Percentiles rank a stretch among this genome's conserved stretches.
Conservation (phyloP, 805 yeast species). For the Pichia insulana region DNA sequence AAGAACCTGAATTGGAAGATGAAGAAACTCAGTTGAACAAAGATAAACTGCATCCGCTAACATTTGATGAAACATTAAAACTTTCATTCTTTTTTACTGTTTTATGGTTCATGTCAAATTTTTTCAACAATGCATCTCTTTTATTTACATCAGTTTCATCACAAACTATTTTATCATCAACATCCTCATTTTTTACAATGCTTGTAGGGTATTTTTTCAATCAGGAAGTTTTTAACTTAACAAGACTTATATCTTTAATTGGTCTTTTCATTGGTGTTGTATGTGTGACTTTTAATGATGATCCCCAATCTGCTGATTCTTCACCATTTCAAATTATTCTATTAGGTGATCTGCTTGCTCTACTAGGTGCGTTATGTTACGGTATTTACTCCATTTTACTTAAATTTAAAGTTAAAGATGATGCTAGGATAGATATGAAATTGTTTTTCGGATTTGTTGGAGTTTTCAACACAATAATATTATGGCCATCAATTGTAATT, state of each 20-base stretch:
- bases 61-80: constrained; percentile 55
- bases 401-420: constrained; percentile 64
- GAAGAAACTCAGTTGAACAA: background rate
- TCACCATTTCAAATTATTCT: constrained; percentile 22
- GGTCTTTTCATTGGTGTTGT: constrained; percentile 73
- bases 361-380: constrained; percentile 80
- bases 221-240: constrained; percentile 57
- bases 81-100: constrained; percentile 76
- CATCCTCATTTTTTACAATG: constrained; percentile 88
- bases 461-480: constrained; percentile 55
- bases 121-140: constrained; percentile 80
- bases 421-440: constrained; percentile 71
- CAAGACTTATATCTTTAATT: constrained; percentile 61
- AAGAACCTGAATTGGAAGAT: constrained; percentile 1
- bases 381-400: constrained; percentile 85
- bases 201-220: constrained; percentile 66
- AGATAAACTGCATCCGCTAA: constrained; percentile 19
- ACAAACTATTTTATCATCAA: constrained; percentile 87
- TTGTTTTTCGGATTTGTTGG: constrained; percentile 95
- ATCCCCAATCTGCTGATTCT: constrained; percentile 27
- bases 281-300: constrained; percentile 66
- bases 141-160: constrained; percentile 88
- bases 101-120: constrained; percentile 85
- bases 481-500: constrained; percentile 77
- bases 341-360: constrained; percentile 72